Base-by-base conservation (phyloP, 176 grass and related monocot species). In the Juncus inflexus region DNA sequence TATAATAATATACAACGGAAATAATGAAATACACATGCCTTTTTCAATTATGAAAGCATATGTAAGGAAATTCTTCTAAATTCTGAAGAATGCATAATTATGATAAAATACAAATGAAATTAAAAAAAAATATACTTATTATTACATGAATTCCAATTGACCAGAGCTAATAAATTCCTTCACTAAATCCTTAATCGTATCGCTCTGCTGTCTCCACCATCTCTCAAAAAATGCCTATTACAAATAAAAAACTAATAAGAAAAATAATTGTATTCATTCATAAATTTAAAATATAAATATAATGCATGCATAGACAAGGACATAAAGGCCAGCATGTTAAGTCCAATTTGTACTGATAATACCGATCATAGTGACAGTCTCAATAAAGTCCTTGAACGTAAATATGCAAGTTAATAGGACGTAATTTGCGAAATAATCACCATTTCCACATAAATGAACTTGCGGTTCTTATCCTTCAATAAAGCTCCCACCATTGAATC, bases 371-470 rank as follows among this genome's bases (percentile, higher is more conserved):
- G 4, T 5, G 9, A 47, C 4, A 47, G 9, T 47, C 43, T 6
- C 43, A 47, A 47, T 5, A 47, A 47, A 47, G 43, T 47, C 4
- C 6, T 47, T 5, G 43, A 47, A 47, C 9, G 43, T 9, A 47
- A 47, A 47, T 47, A 47, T 47, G 43, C 43, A 47, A 47, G 43
- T 47, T 47, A 47, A 47, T 47, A 47, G 43, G 43, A 47, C 9
- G 9, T 6, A 47, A 47, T 9, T 9, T 47, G 43, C 19, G 43
- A 47, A 47, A 53, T 56, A 66, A 53, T 64, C 70, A 95, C 90
- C 83, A 79, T 80, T 76, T 95, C 90, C 4, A 84, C 90, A 42
- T 95, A 95, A 84, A 95, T 65, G 74, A 95, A 95, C 59, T 78
- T 90, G 53, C 86, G 90, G 65, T 95, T 95, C 67, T 95, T 59